Evolutionary conservation across 164 flowering plant species (phyloP).

Genomic region (Piper longum): DNA sequence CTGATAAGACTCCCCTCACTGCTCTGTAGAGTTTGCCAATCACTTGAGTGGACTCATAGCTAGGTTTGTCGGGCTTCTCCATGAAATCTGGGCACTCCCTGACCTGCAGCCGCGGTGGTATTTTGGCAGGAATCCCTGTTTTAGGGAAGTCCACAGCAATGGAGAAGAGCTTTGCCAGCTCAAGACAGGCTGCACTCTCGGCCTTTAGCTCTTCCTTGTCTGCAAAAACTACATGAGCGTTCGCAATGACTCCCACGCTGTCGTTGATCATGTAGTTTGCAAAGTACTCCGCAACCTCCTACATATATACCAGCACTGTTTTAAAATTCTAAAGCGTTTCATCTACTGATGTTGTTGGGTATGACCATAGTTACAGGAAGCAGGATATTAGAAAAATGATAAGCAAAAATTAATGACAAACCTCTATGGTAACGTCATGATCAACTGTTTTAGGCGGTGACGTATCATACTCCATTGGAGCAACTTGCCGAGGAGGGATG

Average conservation of each 20-base stretch:
- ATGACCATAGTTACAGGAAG: too few species aligned
- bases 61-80: constrained; percentile 69
- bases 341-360: too few species aligned
- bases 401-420: constrained; percentile 1
- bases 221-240: constrained; percentile 68
- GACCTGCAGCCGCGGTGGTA: constrained; percentile 40
- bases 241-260: constrained; percentile 69
- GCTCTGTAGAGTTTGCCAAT: constrained; percentile 38
- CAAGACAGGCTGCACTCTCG: constrained; percentile 29
- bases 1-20: constrained; percentile 37
- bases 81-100: constrained; percentile 80
- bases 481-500: constrained; percentile 41
- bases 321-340: too few species aligned
- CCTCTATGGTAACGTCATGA: constrained; percentile 50
- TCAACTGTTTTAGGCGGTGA: constrained; percentile 30
- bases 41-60: constrained; percentile 35
- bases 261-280: constrained; percentile 63
- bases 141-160: constrained; percentile 83
- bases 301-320: constrained; percentile 5
- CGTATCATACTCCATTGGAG: constrained; percentile 67
- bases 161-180: constrained; percentile 57
- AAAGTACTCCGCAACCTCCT: constrained; percentile 74
- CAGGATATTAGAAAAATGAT: neutral
- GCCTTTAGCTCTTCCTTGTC: constrained; percentile 45
- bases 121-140: constrained; percentile 71